Percentiles rank a stretch among this genome's conserved stretches.
Evolutionary conservation across 768 basidiomycete species (phyloP).

Genomic region (Coprinopsis strossmayeri): DNA sequence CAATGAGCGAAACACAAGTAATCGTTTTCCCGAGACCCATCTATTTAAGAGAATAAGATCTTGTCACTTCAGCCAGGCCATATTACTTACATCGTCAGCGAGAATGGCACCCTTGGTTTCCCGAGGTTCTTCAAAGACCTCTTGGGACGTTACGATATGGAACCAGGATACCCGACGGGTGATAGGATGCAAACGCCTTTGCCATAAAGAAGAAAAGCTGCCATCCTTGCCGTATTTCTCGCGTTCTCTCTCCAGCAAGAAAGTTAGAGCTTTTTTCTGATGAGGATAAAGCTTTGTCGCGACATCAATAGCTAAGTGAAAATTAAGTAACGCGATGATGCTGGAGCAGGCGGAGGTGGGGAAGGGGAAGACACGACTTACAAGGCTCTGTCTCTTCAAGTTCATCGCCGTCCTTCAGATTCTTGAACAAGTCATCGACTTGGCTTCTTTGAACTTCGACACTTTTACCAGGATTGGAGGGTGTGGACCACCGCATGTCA

Average conservation of each 20-base stretch:
- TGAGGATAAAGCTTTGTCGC: slow-evolving; percentile 91
- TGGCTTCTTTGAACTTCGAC: slow-evolving; percentile 91
- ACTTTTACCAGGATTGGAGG: slow-evolving; percentile 59
- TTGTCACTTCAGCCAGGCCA: slow-evolving; percentile 6
- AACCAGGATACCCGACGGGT: slow-evolving; percentile 53
- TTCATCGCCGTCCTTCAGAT: slow-evolving; percentile 81
- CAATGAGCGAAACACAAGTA: slow-evolving; percentile 89
- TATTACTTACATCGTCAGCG: slow-evolving; percentile 84
- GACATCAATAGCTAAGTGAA: slow-evolving; percentile 51
- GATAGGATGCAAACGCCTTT: slow-evolving; percentile 43
- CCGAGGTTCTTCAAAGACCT: slow-evolving; percentile 56
- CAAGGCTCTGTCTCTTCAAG: slow-evolving; percentile 80
- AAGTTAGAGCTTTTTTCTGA: slow-evolving; percentile 96
- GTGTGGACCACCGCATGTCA: slow-evolving; percentile 51
- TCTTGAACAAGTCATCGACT: slow-evolving; percentile 91
- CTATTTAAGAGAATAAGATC: slow-evolving; percentile 31
- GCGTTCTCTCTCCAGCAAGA: slow-evolving; percentile 83
- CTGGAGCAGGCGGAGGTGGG: no score
- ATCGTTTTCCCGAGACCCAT: slow-evolving; percentile 99
- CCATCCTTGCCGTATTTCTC: slow-evolving; percentile 55
- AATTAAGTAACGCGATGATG: no score
- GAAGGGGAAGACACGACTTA: slow-evolving; percentile 35
- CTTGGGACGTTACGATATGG: slow-evolving; percentile 80
- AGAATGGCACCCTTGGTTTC: slow-evolving; percentile 86
- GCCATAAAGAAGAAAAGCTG: slow-evolving; percentile 68